Percentiles rank a stretch among this genome's conserved stretches.
phyloP scores from a whole-genome alignment of 352 stramenopile species.

The Phytopythium chamaehyphon region DNA sequence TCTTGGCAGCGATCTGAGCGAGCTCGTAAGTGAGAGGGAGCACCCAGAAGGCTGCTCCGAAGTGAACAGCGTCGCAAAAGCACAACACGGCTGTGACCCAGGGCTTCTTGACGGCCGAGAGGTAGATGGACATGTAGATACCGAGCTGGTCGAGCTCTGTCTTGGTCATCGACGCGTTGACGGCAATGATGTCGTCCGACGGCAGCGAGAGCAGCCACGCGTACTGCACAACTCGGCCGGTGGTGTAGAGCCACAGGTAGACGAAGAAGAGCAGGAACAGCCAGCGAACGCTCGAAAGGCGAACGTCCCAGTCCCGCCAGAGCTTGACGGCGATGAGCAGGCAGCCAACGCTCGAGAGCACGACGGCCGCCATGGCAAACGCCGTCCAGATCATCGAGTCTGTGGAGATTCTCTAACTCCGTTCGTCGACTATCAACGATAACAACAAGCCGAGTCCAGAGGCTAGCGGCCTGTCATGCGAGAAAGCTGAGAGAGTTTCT shows the following conservation, averaged over 20 bases:
- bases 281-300: slow-evolving; percentile 25
- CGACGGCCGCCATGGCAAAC: slow-evolving; percentile 12
- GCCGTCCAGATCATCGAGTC: slow-evolving; percentile 28
- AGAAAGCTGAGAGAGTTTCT: slow-evolving; percentile 1
- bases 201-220: slow-evolving; percentile 18
- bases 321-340: slow-evolving; percentile 23
- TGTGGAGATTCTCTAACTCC: not conserved
- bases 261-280: slow-evolving; percentile 40
- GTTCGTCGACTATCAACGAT: no score
- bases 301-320: slow-evolving; percentile 30
- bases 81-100: slow-evolving; percentile 21
- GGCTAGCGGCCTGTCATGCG: no score
- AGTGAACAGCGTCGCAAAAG: slow-evolving; percentile 28
- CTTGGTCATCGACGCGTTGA: slow-evolving; percentile 10
- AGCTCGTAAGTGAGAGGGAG: slow-evolving; percentile 42
- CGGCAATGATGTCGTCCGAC: slow-evolving; percentile 8
- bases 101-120: slow-evolving; percentile 10
- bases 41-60: slow-evolving; percentile 30
- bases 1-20: slow-evolving; percentile 28
- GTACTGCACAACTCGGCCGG: slow-evolving; percentile 13
- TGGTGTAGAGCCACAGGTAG: slow-evolving; percentile 25
- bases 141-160: slow-evolving; percentile 28
- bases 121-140: slow-evolving; percentile 19
- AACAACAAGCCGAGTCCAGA: not conserved
- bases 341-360: slow-evolving; percentile 16